phyloP scores from a whole-genome alignment of 306 rosid species.

The Sesbania bispinosa region DNA sequence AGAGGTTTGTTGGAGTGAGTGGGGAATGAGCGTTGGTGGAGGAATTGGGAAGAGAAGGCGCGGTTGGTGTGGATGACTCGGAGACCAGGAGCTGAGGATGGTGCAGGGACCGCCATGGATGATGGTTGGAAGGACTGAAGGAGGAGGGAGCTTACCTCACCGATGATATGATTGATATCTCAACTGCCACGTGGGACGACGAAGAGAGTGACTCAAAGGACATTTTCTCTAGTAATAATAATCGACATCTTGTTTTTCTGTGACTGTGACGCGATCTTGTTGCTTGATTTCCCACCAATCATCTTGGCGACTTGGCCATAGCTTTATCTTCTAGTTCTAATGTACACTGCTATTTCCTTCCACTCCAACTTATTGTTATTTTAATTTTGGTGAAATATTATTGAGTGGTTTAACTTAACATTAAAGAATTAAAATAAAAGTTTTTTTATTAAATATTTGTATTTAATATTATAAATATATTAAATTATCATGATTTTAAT shows the following conservation, averaged over 20 bases:
- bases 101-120: conserved; percentile 60
- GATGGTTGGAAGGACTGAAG: background rate
- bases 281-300: conserved; percentile 52
- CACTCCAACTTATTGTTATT: background rate
- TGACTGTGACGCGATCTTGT: background rate
- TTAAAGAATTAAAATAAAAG: no score
- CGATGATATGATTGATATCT: background rate
- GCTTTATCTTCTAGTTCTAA: conserved; percentile 49
- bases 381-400: no score
- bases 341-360: background rate
- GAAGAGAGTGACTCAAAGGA: background rate
- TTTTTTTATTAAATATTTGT: no score
- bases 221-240: background rate
- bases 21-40: conserved; percentile 1
- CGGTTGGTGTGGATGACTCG: conserved; percentile 28
- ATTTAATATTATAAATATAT: no score
- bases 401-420: no score
- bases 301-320: background rate
- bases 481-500: no score
- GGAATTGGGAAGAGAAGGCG: conserved; percentile 31
- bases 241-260: background rate
- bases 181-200: conserved; percentile 61
- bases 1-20: conserved; percentile 29
- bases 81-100: conserved; percentile 45
- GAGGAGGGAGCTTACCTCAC: background rate